These are phyloP conservation scores for Volvariella surrecta DNA, from an alignment of 1,284 basidiomycete species.

Conservation along the genomic window DNA sequence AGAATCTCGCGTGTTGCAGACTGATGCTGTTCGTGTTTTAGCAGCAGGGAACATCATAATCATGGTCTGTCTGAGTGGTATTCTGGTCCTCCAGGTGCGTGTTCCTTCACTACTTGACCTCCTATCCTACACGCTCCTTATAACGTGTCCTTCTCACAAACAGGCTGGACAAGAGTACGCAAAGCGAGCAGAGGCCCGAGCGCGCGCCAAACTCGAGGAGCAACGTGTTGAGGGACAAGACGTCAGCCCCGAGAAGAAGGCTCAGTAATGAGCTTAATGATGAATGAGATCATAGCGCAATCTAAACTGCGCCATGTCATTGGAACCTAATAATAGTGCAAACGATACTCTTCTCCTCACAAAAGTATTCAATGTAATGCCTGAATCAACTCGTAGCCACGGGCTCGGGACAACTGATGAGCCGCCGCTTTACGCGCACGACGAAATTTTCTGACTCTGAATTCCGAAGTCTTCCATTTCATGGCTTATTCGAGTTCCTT, in stretches of 20 bases:
- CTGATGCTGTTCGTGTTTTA: slow-evolving; percentile 73
- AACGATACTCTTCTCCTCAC: too few relatives aligned
- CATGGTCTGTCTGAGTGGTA: slow-evolving; percentile 53
- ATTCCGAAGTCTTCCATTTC: too few relatives aligned
- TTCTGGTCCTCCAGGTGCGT: slow-evolving; percentile 66
- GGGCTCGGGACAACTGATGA: too few relatives aligned
- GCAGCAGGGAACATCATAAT: slow-evolving; percentile 83
- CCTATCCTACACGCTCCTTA: neutral
- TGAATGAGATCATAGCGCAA: neutral
- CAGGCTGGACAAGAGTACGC: slow-evolving; percentile 87
- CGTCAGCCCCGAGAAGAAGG: slow-evolving; percentile 26
- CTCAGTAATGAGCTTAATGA: slow-evolving; percentile 20
- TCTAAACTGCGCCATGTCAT: too few relatives aligned
- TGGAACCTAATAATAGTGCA: too few relatives aligned
- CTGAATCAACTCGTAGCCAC: too few relatives aligned
- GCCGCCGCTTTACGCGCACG: too few relatives aligned
- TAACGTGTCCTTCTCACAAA: slow-evolving; percentile 18
- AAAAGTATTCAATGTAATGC: too few relatives aligned
- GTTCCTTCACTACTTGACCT: neutral
- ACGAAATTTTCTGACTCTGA: too few relatives aligned
- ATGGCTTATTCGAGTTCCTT: too few relatives aligned
- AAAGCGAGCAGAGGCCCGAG: slow-evolving; percentile 53
- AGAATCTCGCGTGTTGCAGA: slow-evolving; percentile 55
- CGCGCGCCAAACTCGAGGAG: slow-evolving; percentile 39
- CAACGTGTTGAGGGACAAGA: too few relatives aligned